phyloP scores from a whole-genome alignment of 306 rosid genomes.

The Pyrus betulifolia region DNA sequence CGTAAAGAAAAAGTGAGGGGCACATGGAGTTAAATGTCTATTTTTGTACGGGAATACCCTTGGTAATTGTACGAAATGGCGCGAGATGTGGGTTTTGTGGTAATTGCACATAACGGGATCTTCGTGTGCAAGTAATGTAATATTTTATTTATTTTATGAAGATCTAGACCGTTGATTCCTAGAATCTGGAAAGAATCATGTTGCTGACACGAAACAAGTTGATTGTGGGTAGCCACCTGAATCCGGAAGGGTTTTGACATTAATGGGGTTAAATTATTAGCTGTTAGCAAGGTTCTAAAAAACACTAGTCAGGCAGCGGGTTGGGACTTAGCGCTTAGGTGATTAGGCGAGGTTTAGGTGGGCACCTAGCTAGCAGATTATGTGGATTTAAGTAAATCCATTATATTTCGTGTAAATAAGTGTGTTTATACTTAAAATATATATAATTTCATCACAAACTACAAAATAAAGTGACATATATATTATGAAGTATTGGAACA shows the following conservation, averaged over 20 bases:
- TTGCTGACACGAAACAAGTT: conserved; percentile 4
- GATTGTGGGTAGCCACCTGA: conserved; percentile 3
- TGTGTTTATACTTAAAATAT: no score
- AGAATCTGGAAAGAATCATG: background rate
- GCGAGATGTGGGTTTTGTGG: background rate
- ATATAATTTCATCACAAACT: no score
- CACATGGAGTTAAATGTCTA: conserved; percentile 42
- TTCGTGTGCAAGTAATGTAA: conserved; percentile 16
- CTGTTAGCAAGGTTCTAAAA: no score
- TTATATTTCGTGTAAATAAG: no score
- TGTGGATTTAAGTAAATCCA: no score
- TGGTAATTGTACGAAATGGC: background rate
- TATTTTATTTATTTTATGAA: background rate
- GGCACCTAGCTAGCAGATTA: no score
- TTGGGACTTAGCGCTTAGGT: accelerated
- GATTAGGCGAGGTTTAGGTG: no score
- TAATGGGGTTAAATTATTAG: no score
- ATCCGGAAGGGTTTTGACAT: background rate
- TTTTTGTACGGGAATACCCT: conserved; percentile 18
- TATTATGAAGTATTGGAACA: no score
- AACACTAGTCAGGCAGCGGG: no score
- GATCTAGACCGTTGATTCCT: conserved; percentile 8
- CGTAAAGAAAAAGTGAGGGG: conserved; percentile 38
- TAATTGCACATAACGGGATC: background rate
- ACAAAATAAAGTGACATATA: no score